phyloP scores from a whole-genome alignment of 805 yeast genomes.

The Maudiozyma saulgeensis region DNA sequence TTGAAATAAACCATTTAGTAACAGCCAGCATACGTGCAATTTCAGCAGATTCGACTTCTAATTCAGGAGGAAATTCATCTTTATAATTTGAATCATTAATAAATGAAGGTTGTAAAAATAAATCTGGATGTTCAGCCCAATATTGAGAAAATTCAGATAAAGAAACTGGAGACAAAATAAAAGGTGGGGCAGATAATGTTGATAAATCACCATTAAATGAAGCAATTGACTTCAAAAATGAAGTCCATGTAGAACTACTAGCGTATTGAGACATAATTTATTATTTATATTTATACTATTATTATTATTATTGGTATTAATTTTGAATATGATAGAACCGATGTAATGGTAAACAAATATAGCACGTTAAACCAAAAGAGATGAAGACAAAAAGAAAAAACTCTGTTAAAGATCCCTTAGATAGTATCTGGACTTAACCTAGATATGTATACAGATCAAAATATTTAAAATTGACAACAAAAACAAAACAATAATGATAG shows the following conservation, averaged over 20 bases:
- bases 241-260: slow-evolving; percentile 65
- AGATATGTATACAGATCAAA: too few species aligned
- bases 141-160: slow-evolving; percentile 86
- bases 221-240: slow-evolving; percentile 84
- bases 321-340: too few species aligned
- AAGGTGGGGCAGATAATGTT: slow-evolving; percentile 94
- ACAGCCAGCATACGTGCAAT: slow-evolving; percentile 60
- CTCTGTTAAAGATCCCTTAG: too few species aligned
- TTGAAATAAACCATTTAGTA: slow-evolving; percentile 82
- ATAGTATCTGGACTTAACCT: too few species aligned
- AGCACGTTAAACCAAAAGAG: too few species aligned
- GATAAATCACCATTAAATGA: slow-evolving; percentile 91
- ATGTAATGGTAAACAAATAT: too few species aligned
- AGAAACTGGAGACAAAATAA: slow-evolving; percentile 85
- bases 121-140: slow-evolving; percentile 90
- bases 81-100: slow-evolving; percentile 18
- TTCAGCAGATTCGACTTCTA: slow-evolving; percentile 39
- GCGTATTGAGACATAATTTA: slow-evolving; percentile 28
- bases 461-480: too few species aligned
- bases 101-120: slow-evolving; percentile 64
- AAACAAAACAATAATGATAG: too few species aligned
- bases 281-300: too few species aligned
- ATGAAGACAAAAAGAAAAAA: too few species aligned
- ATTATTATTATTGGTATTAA: too few species aligned
- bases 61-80: slow-evolving; percentile 20